Conservation (phyloP, 192 early-diverging fungal genomes). For the Phlyctochytrium planicorne region DNA sequence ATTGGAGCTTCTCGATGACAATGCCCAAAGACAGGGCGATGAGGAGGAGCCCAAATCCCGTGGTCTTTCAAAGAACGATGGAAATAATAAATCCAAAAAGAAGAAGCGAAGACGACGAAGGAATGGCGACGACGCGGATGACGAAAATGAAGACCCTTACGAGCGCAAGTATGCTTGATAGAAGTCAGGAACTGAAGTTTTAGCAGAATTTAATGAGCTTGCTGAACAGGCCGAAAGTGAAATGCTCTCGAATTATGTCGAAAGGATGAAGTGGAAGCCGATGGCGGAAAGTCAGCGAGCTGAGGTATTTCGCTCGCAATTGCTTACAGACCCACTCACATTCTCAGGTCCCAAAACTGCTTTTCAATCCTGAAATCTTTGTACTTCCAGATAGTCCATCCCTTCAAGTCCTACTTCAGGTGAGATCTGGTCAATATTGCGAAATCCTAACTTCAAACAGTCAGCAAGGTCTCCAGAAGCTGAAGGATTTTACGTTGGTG, state of each 20-base stretch:
- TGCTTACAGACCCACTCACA: background rate
- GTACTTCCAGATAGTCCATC: constrained; percentile 15
- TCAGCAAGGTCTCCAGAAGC: constrained; percentile 21
- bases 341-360: constrained; percentile 2
- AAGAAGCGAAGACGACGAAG: constrained; percentile 4
- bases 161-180: constrained; percentile 12
- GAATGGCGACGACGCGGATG: constrained; percentile 20
- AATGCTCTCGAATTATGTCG: constrained; percentile 22
- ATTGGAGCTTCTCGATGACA: background rate
- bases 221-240: constrained; percentile 19
- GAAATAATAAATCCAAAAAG: background rate
- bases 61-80: background rate
- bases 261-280: constrained; percentile 18
- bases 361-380: constrained; percentile 26
- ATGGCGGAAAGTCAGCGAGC: background rate
- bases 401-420: constrained; percentile 17
- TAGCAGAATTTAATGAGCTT: constrained; percentile 19
- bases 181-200: background rate
- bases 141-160: constrained; percentile 13
- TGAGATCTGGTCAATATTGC: background rate
- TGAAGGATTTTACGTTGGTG: constrained; percentile 31
- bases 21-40: background rate
- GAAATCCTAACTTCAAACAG: background rate
- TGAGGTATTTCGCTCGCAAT: background rate
- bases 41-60: background rate